phyloP scores from a whole-genome alignment of 2,329 filamentous ascomycete species.

The Hortaea sp. region DNA sequence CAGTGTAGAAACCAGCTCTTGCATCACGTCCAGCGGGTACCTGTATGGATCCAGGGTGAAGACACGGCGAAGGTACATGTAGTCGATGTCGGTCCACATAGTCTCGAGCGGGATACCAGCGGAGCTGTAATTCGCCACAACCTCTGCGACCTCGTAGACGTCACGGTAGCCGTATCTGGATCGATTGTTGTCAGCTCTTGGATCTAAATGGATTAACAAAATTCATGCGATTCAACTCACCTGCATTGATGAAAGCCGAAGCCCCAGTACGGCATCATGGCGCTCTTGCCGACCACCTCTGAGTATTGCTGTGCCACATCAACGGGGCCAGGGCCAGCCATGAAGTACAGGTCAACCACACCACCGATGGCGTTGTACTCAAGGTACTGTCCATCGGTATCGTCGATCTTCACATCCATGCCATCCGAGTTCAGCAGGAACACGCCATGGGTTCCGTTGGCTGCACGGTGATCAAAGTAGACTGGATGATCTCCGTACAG shows the following conservation, averaged over 20 bases:
- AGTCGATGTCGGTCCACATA: constrained; percentile 35
- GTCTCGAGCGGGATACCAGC: constrained; percentile 60
- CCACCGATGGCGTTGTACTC: constrained; percentile 75
- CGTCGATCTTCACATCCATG: constrained; percentile 68
- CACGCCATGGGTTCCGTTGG: constrained; percentile 50
- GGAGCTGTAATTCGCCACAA: constrained; percentile 53
- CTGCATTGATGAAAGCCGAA: constrained; percentile 45
- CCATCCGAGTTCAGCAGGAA: constrained; percentile 62
- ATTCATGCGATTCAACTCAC: background rate
- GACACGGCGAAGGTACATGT: constrained; percentile 39
- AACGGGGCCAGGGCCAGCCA: constrained; percentile 37
- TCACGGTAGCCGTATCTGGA: constrained; percentile 38
- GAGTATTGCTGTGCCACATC: constrained; percentile 42
- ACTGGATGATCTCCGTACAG: constrained; percentile 65
- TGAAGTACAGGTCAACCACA: constrained; percentile 55
- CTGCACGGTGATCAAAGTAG: constrained; percentile 60
- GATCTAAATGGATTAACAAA: too few relatives aligned
- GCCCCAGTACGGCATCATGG: constrained; percentile 44
- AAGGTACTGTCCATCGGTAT: constrained; percentile 53
- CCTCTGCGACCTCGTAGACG: constrained; percentile 55
- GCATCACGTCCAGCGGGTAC: constrained; percentile 53
- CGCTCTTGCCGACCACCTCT: constrained; percentile 38
- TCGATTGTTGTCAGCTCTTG: too few relatives aligned
- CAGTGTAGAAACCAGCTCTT: constrained; percentile 52
- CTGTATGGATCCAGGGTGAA: constrained; percentile 57